A percentile compares a stretch with the other conserved stretches of the same genome.
phyloP scores from a whole-genome alignment of 192 early-diverging fungal species.

The Linnemannia elongata region DNA sequence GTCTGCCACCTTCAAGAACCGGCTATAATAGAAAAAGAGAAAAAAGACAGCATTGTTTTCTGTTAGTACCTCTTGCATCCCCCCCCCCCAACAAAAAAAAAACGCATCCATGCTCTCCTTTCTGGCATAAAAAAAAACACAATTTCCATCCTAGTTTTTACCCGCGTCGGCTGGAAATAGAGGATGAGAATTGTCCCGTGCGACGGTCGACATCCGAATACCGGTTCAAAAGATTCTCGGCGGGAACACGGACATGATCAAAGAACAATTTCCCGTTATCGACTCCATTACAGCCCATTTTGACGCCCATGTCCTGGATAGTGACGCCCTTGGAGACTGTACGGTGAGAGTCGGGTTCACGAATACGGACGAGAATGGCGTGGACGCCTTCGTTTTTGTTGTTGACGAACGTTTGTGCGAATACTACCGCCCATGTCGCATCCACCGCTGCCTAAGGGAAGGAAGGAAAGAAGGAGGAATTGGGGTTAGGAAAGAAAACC shows the following conservation, averaged over 20 bases:
- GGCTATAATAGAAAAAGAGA: slow-evolving; percentile 29
- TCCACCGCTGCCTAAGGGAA: slow-evolving; percentile 61
- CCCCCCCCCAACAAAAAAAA: not conserved
- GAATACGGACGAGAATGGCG: slow-evolving; percentile 77
- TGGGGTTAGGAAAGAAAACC: not conserved
- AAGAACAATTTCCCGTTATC: slow-evolving; percentile 79
- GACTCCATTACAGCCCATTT: slow-evolving; percentile 78
- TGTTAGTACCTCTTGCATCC: not conserved
- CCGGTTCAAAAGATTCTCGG: slow-evolving; percentile 75
- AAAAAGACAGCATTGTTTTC: not conserved
- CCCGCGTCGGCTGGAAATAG: slow-evolving; percentile 64
- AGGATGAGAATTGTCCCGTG: slow-evolving; percentile 64
- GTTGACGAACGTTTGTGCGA: slow-evolving; percentile 77
- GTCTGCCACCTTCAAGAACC: slow-evolving; percentile 81
- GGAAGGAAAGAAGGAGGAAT: no score
- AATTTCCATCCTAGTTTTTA: not conserved
- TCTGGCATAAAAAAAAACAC: not conserved
- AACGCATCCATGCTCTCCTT: not conserved
- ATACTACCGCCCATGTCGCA: slow-evolving; percentile 76
- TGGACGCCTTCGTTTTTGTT: slow-evolving; percentile 78
- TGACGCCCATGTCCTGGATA: slow-evolving; percentile 80
- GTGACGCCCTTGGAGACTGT: slow-evolving; percentile 69
- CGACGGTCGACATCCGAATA: slow-evolving; percentile 64
- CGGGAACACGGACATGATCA: slow-evolving; percentile 62
- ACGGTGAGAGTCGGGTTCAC: slow-evolving; percentile 66